Base-by-base conservation (phyloP, 2,329 filamentous ascomycete genomes). In the Helotiales sp. region DNA sequence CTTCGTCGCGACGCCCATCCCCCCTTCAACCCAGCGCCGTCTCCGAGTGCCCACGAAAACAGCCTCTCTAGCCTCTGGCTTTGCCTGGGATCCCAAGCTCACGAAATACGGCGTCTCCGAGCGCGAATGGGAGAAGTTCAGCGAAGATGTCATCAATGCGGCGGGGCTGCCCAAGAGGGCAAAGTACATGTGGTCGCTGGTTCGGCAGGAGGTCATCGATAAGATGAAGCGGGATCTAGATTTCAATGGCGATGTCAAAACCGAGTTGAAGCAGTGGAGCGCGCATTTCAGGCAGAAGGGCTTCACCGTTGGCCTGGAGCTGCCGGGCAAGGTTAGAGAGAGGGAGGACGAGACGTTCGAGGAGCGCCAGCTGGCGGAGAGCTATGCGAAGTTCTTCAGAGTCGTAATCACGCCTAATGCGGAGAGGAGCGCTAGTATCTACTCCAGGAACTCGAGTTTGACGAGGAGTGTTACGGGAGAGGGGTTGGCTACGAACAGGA, bases 101-200 rank as follows among this genome's bases (percentile, higher is more conserved):
- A 65, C 59, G n/a, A 72, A 72, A 58, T 74, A 73, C 45, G 63
- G 65, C n/a, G 70, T 74, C 20, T 50, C 67, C 5, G 69, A 71
- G 43, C 52, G 61, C 11, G 71, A 72, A 60, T 74, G 73, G 73
- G 69, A 69, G 24, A 66, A 71, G 7, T 74, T 74, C 66, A 67
- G 64, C 32, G 62, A 69, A 24, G 67, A 62, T 26, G 63, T 73
- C 17, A 65, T 74, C n/a, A 67, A 69, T 22, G 66, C 64, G 11
- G 72, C 71, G 13, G 60, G 66, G 2, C 67, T 73, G 13, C 70
- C 71, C 4, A 63, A 61, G 11, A 37, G 63, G 3, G 64, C 69
- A 11, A 66, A 54, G 13, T 61, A 57, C 30, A 65, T 67, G 7
- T 74, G 73, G 73, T 11, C 54, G 0, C 60, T 74, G 13, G 64